Evolutionary conservation across 2,329 filamentous ascomycete species (phyloP), one percentile per base, ranked within the genome.

Genomic region (Paracamarosporium sp.): DNA sequence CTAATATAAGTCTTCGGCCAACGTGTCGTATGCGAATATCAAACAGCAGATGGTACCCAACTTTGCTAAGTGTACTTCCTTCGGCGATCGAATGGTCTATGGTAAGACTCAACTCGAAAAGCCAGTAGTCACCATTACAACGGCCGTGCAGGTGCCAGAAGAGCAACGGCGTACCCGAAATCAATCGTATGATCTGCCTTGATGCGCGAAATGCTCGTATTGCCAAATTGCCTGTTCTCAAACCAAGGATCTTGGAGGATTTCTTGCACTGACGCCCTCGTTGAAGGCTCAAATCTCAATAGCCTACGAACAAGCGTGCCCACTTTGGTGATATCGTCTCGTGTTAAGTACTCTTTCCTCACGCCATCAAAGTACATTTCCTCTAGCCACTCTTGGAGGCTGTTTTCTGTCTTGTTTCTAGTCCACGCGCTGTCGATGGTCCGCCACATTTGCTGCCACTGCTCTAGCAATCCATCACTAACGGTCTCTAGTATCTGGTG

Each of bases 371-470:
- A 79, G 50, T 79, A 78, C 24, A 72, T 64, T 55, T 78, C 71
- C 64, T 77, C 69, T 24, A 78, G 57, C 75, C 74, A 79, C 54
- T 75, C 61, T 56, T 78, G 73, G 30, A 79, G 64, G 15, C 53
- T 63, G 13, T 62, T 60, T 5, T 53, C 63, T 0, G 64, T 13
- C 17, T 25, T 62, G 46, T 70, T 66, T 13, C 47, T 57, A 43
- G 53, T 12, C 40, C 17, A 51, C 13, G 45, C 52, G 7, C 46
- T 46, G 5, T 66, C 52, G 67, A 75, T 76, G 35, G 50, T 55
- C 43, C 66, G 33, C 71, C 69, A 76, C 54, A 43, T 47, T 31
- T 35, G 11, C 43, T 65, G 46, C 76, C 76, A 80, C 53, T 69
- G 68, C 55, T 71, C 57, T 50, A 76, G 76, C 53, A 79, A 60